Evolutionary conservation across 106 monocot species (phyloP), one percentile per base, ranked within the genome.

Genomic region (Cymbidium sinense): DNA sequence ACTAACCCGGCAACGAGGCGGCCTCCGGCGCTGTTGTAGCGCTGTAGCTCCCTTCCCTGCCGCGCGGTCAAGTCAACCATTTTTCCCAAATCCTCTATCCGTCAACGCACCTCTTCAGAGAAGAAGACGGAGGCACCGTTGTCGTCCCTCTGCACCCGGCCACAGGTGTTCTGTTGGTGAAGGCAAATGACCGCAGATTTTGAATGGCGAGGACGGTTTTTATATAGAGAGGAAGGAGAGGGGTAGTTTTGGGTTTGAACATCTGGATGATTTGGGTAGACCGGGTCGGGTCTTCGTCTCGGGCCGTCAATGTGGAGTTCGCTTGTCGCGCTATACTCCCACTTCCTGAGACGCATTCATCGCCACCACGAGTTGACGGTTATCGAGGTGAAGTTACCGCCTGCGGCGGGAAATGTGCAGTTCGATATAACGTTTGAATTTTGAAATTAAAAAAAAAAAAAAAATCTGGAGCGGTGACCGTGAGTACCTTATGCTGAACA

Each of bases 1-100:
- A 81, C 86, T 20, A 4, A 89, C 89, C 89, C 89, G 11, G 86
- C 89, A 31, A 89, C 86, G 44, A 86, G 86, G 36, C 89, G 83
- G 11, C 81, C 44, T 2, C 79, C 84, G 34, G 7, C 43, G 27
- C 74, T 81, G 76, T 51, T 86, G 72, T 83, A 89, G 12, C 86
- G 70, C 83, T 89, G 89, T 35, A 74, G 43, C 71, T 89, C 78
- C 74, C 89, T 83, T 9, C 89, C 89, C 81, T 88, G 82, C 29
- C 88, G 70, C 9, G 88, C 73, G 21, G 77, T 79, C 76, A 71
- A 1, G 11, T 29, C 23, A 27, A 75, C 78, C 80, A 85, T 85
- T 72, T 64, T 65, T 15, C 15, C 69, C 69, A 34, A 33, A 69
- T 18, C 69, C 69, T 69, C 18, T 34, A n/a, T 29, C 15, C 18